Percentiles rank a stretch among this genome's conserved stretches.
These are phyloP conservation scores for Chlorella sp. DNA, from an alignment of 139 green algal genomes.

Conservation along the genomic window DNA sequence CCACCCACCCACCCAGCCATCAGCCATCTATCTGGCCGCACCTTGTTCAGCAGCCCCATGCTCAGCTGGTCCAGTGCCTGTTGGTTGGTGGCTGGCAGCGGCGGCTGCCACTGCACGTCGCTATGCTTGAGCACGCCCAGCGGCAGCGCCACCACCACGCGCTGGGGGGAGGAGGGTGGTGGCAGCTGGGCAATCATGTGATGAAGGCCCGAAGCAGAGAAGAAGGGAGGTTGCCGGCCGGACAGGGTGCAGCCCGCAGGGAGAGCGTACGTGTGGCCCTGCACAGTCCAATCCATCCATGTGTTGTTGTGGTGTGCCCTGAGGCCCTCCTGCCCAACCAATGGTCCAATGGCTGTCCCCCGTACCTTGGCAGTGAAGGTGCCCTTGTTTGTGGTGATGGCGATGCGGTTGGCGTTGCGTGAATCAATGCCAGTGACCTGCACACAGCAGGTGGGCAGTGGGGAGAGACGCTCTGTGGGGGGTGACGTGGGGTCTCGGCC, in stretches of 20 bases:
- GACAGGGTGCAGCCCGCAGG: too few relatives aligned
- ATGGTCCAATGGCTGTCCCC: too few relatives aligned
- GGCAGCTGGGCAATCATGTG: too few relatives aligned
- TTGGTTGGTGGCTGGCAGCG: constrained; percentile 6
- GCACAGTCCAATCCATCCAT: too few relatives aligned
- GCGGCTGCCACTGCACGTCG: not conserved
- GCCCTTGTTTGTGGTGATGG: not conserved
- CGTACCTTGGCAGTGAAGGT: not conserved
- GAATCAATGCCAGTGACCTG: constrained; percentile 16
- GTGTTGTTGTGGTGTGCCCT: too few relatives aligned
- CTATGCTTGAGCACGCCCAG: constrained; percentile 2
- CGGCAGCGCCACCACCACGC: constrained; percentile 1
- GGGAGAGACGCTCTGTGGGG: too few relatives aligned
- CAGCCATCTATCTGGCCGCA: not conserved
- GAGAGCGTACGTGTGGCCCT: too few relatives aligned
- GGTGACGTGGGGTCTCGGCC: not conserved
- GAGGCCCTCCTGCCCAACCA: too few relatives aligned
- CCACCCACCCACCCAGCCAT: not conserved
- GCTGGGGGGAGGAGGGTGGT: not conserved
- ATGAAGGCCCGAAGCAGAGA: too few relatives aligned
- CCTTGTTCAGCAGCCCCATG: constrained; percentile 30
- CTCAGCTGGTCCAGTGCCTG: not conserved
- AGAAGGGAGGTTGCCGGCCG: too few relatives aligned
- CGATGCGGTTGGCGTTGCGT: not conserved
- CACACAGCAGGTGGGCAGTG: not conserved